Percentiles rank a stretch among this genome's conserved stretches.
These are phyloP conservation scores for Phytopythium vexans DNA, from an alignment of 352 stramenopile species.

Conservation along the genomic window DNA sequence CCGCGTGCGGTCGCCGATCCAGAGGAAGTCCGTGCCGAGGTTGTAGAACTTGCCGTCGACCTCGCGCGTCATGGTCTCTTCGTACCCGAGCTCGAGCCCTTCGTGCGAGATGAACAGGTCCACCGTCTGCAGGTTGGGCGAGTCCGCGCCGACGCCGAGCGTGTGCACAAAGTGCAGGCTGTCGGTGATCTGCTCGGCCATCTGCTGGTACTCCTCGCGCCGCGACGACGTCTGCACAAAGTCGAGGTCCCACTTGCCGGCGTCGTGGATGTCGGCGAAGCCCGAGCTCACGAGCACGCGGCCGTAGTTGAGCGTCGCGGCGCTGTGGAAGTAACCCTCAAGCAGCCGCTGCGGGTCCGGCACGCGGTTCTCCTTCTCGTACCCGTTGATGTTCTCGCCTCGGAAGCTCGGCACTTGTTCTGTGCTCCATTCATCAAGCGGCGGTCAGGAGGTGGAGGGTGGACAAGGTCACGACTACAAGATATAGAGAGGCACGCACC, in stretches of 20 bases:
- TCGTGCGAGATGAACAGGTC: conserved; percentile 99
- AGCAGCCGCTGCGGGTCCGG: conserved; percentile 95
- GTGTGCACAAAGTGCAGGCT: conserved; percentile 95
- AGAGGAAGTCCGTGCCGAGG: conserved; percentile 97
- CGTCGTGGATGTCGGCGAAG: conserved; percentile 96
- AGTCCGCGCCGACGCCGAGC: conserved; percentile 92
- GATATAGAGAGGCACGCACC: no score
- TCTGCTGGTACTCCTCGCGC: conserved; percentile 93
- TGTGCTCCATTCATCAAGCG: conserved; percentile 5
- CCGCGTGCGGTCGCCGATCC: conserved; percentile 98
- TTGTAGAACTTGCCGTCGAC: conserved; percentile 97
- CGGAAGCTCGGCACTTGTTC: conserved; percentile 95
- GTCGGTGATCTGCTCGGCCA: conserved; percentile 97
- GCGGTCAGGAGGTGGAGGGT: no score
- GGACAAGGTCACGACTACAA: no score
- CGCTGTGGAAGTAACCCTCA: conserved; percentile 97
- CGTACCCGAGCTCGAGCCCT: conserved; percentile 97
- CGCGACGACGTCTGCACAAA: conserved; percentile 96
- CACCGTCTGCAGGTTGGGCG: conserved; percentile 90
- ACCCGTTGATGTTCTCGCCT: conserved; percentile 98
- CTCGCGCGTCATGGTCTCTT: conserved; percentile 96
- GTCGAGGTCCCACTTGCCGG: conserved; percentile 97
- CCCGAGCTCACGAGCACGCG: conserved; percentile 93
- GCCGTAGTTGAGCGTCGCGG: conserved; percentile 97
- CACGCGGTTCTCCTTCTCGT: conserved; percentile 89